These are phyloP conservation scores for Penicillium sp. DNA, from an alignment of 2,329 filamentous ascomycete species.

Conservation along the genomic window DNA sequence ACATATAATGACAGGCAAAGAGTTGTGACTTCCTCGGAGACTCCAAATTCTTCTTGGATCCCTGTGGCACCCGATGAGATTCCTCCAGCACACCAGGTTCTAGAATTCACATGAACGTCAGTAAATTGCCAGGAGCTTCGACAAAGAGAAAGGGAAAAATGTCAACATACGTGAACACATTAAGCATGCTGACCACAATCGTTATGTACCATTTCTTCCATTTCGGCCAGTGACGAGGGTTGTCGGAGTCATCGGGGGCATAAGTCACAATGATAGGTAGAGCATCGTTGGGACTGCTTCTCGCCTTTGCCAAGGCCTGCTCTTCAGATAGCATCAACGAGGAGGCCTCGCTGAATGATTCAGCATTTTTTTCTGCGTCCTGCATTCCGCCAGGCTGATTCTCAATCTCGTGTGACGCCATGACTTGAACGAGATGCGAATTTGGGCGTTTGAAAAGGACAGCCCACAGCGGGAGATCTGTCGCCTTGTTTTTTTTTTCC, in stretches of 20 bases:
- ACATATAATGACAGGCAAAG: slow-evolving; percentile 39
- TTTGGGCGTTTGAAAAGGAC: neutral
- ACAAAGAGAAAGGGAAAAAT: neutral
- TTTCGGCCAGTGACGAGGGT: slow-evolving; percentile 46
- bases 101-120: neutral
- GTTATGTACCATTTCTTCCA: slow-evolving; percentile 49
- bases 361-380: slow-evolving; percentile 21
- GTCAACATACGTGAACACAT: slow-evolving; percentile 34
- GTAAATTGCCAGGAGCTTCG: neutral
- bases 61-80: slow-evolving; percentile 33
- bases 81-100: slow-evolving; percentile 32
- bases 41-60: slow-evolving; percentile 32
- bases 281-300: slow-evolving; percentile 27
- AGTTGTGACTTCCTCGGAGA: slow-evolving; percentile 35
- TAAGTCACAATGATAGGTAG: slow-evolving; percentile 29
- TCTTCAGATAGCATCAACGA: slow-evolving; percentile 26
- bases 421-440: neutral
- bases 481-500: neutral
- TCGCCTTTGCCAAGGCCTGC: slow-evolving; percentile 29
- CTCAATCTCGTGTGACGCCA: slow-evolving; percentile 7
- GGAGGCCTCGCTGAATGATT: slow-evolving; percentile 15
- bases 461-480: neutral
- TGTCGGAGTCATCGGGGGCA: slow-evolving; percentile 32
- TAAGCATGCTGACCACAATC: slow-evolving; percentile 42
- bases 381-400: neutral